Evolutionary conservation across 2,329 filamentous ascomycete genomes (phyloP).

Genomic region (Cladosporium sp.): DNA sequence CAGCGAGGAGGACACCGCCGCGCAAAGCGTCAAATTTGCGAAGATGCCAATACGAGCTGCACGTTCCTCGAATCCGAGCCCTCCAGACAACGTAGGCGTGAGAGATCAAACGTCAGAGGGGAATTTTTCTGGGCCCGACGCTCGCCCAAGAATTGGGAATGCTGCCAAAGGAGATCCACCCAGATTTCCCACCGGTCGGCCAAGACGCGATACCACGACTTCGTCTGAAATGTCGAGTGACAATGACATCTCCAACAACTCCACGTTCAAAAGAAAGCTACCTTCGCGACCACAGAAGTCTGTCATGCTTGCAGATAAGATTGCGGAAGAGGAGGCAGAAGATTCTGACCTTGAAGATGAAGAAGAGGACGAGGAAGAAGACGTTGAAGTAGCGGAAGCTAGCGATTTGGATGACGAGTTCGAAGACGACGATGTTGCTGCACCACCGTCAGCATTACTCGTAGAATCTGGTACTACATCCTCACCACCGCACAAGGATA

Average conservation of each 20-base stretch:
- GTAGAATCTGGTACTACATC: constrained; percentile 52
- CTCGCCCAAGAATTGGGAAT: not conserved
- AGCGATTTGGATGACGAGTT: constrained; percentile 51
- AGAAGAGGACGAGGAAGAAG: constrained; percentile 24
- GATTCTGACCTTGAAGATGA: constrained; percentile 34
- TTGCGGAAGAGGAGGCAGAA: constrained; percentile 42
- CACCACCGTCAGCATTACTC: constrained; percentile 61
- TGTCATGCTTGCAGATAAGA: constrained; percentile 49
- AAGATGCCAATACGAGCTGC: constrained; percentile 88
- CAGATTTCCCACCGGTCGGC: constrained; percentile 50
- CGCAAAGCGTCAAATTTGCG: constrained; percentile 88
- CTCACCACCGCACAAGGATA: constrained; percentile 32
- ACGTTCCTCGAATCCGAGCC: constrained; percentile 68
- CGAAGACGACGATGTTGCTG: constrained; percentile 45
- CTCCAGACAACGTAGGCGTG: constrained; percentile 30
- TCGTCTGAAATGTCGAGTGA: constrained; percentile 80
- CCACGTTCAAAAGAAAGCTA: constrained; percentile 57
- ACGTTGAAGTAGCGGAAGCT: constrained; percentile 29
- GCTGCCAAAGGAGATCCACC: constrained; percentile 16
- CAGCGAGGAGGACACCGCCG: constrained; percentile 58
- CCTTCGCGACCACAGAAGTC: constrained; percentile 49
- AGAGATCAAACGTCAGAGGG: constrained; percentile 20
- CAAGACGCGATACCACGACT: constrained; percentile 68
- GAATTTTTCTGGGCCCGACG: constrained; percentile 47
- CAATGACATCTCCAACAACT: constrained; percentile 59